Evolutionary conservation across 1,284 basidiomycete genomes (phyloP), one percentile per base, ranked within the genome.

Genomic region (Rhodotorula sp.): DNA sequence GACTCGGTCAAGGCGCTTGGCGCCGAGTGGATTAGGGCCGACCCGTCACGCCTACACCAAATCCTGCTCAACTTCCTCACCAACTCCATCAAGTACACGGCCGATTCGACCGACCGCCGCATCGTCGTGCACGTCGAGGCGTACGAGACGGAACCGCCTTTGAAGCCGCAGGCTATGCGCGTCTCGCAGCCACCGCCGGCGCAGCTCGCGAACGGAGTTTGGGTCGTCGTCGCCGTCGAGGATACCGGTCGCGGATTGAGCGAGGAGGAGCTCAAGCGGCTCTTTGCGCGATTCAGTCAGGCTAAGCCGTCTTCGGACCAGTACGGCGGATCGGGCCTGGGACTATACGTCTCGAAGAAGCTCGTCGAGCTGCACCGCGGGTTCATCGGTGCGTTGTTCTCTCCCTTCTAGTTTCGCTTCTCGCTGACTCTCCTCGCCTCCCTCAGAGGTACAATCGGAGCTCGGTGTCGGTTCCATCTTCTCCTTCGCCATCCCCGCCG

Each of bases 61-160:
- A 68, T 74, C 59, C 62, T 77, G 17, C 68, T 76, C 59, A 77
- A 77, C 58, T 68, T 77, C n/a, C 59, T 77, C 47, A 63, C 70
- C 27, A 77, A 76, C 53, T 69, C 70, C 10, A 48, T 60, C 59
- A 60, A 60, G 48, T 56, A 56, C 53, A 74, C 73, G 1, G 30
- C 61, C 52, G 73, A 72, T 11, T 51, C 66, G 22, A 30, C 48
- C 17, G 27, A 44, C 15, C 62, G 65, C 13, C 57, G 54, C 19
- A 65, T 74, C 62, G 44, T 30, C 10, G 64, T 72, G 1, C 61
- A 60, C 13, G 44, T 74, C 62, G 52, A 61, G 17, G 73, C 70
- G 0, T 65, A 53, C 56, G 34, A 57, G 1, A 17, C 51, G 2
- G 52, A 53, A 11, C 70, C 73, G 5, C 59, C 70, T 0, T 8